Evolutionary conservation across 225 moss, liverwort and hornwort genomes (phyloP), one percentile per base, ranked within the genome.

Genomic region (Bryoerythrophyllum caledonicum): DNA sequence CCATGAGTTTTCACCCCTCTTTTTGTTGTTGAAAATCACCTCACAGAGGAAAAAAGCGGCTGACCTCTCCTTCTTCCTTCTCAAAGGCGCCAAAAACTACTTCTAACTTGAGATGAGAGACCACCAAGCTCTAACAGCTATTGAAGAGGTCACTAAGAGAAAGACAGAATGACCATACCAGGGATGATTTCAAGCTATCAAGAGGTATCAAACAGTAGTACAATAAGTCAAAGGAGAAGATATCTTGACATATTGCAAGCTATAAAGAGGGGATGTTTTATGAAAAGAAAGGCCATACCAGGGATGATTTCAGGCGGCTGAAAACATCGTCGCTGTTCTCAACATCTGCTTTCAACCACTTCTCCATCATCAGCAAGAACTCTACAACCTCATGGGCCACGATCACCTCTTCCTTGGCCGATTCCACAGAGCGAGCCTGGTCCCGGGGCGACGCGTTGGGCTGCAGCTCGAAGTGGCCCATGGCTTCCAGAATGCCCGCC

Each of bases 401-500:
- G 65, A 71, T 61, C 75, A 53, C 81, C 65, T 3, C 48, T 6
- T 49, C 17, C 48, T 19, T 19, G 48, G 81, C 69, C 32, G 76
- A 23, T 34, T 62, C 63, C n/a, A 84, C 77, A 13, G 83, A 71
- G 35, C 81, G 71, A 60, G 79, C 80, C 40, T 52, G 81, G 67
- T 95, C 95, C 16, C 99, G 85, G 11, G 93, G 99, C 40, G 99
- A 91, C 20, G 89, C 81, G 48, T 88, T 82, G 37, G 91, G 91
- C 68, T 82, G 78, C 62, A 99, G 85, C 61, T 86, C 75, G 60
- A 99, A 99, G 79, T 99, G 90, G 68, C 88, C 79, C 95, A 99
- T 92, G 30, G 99, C 99, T 82, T 99, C 90, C 43, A 99, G 72
- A 77, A 99, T 99, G 38, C 93, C 99, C 14, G 91, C 90, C n/a